phyloP scores from a whole-genome alignment of 345 rosid genomes.

The Linum lewisii region DNA sequence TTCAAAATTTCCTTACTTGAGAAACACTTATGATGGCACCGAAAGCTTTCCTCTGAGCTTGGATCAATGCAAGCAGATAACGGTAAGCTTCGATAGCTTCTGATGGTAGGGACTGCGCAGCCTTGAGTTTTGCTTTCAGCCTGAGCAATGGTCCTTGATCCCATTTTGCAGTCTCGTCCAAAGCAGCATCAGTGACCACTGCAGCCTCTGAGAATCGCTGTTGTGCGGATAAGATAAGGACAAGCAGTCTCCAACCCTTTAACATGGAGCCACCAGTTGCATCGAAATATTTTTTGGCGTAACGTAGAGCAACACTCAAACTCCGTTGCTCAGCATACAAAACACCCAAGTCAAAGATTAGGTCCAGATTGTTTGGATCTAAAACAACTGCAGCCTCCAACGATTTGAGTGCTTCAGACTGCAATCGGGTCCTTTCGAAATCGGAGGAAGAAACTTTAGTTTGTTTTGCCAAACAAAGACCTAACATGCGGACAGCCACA shows the following conservation, averaged over 20 bases:
- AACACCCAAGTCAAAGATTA: slow-evolving; percentile 71
- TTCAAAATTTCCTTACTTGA: slow-evolving; percentile 29
- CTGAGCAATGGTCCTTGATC: slow-evolving; percentile 76
- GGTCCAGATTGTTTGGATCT: slow-evolving; percentile 64
- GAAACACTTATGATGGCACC: slow-evolving; percentile 51
- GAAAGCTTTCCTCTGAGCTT: slow-evolving; percentile 77
- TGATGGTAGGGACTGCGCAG: slow-evolving; percentile 49
- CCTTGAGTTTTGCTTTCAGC: slow-evolving; percentile 74
- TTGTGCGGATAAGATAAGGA: slow-evolving; percentile 77
- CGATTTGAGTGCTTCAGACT: slow-evolving; percentile 70
- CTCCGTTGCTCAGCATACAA: slow-evolving; percentile 81
- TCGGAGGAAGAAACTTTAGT: slow-evolving; percentile 71
- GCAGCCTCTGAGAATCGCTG: slow-evolving; percentile 80
- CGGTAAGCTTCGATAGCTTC: slow-evolving; percentile 85
- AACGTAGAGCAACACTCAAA: slow-evolving; percentile 54
- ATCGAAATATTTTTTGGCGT: slow-evolving; percentile 66
- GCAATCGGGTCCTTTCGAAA: slow-evolving; percentile 70
- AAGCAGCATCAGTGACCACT: slow-evolving; percentile 81
- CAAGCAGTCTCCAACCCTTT: slow-evolving; percentile 88
- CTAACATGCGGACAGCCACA: slow-evolving; percentile 57
- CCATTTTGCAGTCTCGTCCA: slow-evolving; percentile 90
- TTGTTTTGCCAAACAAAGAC: slow-evolving; percentile 81
- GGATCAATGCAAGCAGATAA: slow-evolving; percentile 82
- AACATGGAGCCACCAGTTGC: slow-evolving; percentile 71
- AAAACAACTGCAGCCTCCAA: slow-evolving; percentile 53